Percentiles rank a stretch among this genome's conserved stretches.
Evolutionary conservation across 2,329 filamentous ascomycete species (phyloP).

Genomic region (Aureobasidium leucospermi): DNA sequence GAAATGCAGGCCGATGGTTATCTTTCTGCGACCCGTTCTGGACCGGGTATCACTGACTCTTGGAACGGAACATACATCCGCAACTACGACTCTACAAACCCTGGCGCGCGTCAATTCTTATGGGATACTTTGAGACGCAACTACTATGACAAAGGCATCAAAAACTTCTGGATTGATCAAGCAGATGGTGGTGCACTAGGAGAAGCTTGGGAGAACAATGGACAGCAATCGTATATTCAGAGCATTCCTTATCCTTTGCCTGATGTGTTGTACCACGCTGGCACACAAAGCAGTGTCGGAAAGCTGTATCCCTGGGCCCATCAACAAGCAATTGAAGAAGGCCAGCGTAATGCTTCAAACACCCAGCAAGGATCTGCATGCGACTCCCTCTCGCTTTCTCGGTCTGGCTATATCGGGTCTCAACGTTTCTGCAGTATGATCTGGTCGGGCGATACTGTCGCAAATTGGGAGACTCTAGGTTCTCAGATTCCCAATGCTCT

Average conservation of each 20-base stretch:
- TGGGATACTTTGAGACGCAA: constrained; percentile 25
- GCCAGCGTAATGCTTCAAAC: constrained; percentile 23
- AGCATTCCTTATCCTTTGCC: constrained; percentile 26
- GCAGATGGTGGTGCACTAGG: constrained; percentile 31
- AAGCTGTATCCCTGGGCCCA: constrained; percentile 28
- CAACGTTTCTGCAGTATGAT: constrained; percentile 28
- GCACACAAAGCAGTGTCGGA: constrained; percentile 23
- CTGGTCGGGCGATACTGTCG: constrained; percentile 26
- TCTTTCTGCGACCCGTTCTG: constrained; percentile 23
- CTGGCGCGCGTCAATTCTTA: constrained; percentile 24
- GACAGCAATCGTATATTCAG: constrained; percentile 23
- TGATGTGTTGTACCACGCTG: constrained; percentile 25
- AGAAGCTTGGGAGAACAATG: constrained; percentile 33
- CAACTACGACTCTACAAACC: constrained; percentile 28
- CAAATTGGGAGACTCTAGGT: constrained; percentile 25
- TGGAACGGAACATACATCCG: constrained; percentile 28
- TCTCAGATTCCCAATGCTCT: constrained; percentile 24
- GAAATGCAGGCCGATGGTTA: constrained; percentile 23
- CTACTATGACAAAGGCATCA: constrained; percentile 28
- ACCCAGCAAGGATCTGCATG: constrained; percentile 22
- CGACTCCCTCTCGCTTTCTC: constrained; percentile 22
- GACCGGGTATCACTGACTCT: constrained; percentile 24
- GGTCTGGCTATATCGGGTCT: constrained; percentile 27
- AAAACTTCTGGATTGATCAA: constrained; percentile 31
- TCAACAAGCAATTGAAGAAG: constrained; percentile 26